These are phyloP conservation scores for Geotrichum candidum DNA, from an alignment of 1,139 yeast species.

Conservation along the genomic window DNA sequence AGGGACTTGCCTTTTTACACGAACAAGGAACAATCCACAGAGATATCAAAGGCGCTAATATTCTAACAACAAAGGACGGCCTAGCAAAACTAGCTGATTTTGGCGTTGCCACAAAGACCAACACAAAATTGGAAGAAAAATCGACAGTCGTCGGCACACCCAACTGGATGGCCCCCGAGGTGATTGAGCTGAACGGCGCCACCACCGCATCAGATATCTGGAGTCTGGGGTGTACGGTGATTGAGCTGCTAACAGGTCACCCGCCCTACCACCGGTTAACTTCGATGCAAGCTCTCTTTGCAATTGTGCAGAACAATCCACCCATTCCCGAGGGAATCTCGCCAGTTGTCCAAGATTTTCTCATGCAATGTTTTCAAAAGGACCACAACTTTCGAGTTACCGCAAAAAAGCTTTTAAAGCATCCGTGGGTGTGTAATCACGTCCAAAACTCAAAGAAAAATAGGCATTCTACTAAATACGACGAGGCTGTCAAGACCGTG, in stretches of 20 bases:
- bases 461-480: conserved; percentile 22
- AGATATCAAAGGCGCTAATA: conserved; percentile 76
- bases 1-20: conserved; percentile 66
- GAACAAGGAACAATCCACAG: conserved; percentile 70
- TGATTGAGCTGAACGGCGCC: conserved; percentile 73
- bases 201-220: conserved; percentile 66
- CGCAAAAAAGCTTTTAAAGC: conserved; percentile 53
- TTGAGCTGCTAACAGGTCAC: conserved; percentile 76
- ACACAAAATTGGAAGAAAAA: conserved; percentile 21
- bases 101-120: conserved; percentile 59
- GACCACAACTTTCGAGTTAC: conserved; percentile 56
- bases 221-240: conserved; percentile 94
- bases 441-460: conserved; percentile 4
- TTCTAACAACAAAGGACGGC: conserved; percentile 54
- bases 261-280: conserved; percentile 84
- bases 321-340: conserved; percentile 64
- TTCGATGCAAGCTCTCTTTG: conserved; percentile 86
- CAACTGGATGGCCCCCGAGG: conserved; percentile 87
- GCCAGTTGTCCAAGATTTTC: conserved; percentile 48
- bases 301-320: conserved; percentile 83
- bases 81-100: conserved; percentile 69
- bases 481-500: conserved; percentile 33
- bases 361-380: conserved; percentile 71
- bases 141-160: conserved; percentile 57
- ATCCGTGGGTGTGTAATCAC: conserved; percentile 52